Base-by-base conservation (phyloP, 257 asterid species). In the Gentiana dahurica region DNA sequence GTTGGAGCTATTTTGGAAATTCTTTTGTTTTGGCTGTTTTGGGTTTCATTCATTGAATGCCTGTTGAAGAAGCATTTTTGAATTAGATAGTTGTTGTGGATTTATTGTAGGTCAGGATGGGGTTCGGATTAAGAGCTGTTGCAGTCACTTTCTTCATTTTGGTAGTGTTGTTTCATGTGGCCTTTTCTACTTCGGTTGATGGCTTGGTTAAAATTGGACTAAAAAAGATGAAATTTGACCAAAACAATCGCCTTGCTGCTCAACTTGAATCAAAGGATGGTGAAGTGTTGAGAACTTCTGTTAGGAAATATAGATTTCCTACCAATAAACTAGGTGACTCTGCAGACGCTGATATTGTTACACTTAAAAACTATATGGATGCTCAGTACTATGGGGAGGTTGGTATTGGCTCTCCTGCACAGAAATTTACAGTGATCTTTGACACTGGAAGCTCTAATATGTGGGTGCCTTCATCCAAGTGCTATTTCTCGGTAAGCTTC, bases 331-430 rank as follows among this genome's bases (percentile, higher is more conserved):
- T 66, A 43, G 81, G 80, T 47, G 82, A 71, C 38, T 67, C 82
- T 34, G 78, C 74, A 10, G 95, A 82, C 51, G 69, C 86, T 1
- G 98, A 85, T 64, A 83, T 91, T 65, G 89, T 91, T 3, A 80
- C 66, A 24, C 68, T 91, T 62, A 91, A 87, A 78, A 91, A 91
- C 70, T 91, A 85, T 69, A 81, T 91, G 96, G 95, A 91, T 71
- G 98, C 98, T 44, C 98, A 91, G 69, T 91, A 87, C 78, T 87
- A 76, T 64, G 98, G 98, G 36, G 98, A 82, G 86, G 81, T 91
- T 72, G 95, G 92, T 24, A 35, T 91, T 35, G 98, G 98, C 35
- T 61, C 81, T 49, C 98, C 98, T 7, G 84, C 90, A 2, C 96
- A 91, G 78, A 91, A 85, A 54, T 85, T 91, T 37, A 87, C 96